Percentiles rank a stretch among this genome's conserved stretches.
Evolutionary conservation across 805 yeast species (phyloP).

Genomic region (Wickerhamiella azyma): DNA sequence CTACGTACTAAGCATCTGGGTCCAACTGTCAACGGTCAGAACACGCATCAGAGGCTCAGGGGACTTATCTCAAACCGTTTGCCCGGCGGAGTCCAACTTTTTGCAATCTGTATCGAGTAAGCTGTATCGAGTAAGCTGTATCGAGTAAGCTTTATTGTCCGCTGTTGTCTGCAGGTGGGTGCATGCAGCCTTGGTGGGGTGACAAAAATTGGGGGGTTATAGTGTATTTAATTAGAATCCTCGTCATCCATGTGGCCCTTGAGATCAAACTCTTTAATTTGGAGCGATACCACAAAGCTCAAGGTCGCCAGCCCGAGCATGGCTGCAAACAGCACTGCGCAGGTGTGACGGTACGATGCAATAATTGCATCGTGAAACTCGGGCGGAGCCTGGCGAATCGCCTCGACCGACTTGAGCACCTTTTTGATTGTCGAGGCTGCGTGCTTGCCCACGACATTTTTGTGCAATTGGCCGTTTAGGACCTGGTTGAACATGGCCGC

Average conservation of each 20-base stretch:
- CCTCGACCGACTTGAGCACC: conserved; percentile 41
- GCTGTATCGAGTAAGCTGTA: conserved; percentile 8
- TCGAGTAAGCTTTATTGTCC: neutral
- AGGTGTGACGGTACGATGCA: conserved; percentile 35
- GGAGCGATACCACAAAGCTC: neutral
- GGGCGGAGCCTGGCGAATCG: conserved; percentile 35
- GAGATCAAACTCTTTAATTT: neutral
- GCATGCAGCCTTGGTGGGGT: neutral
- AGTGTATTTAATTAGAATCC: neutral
- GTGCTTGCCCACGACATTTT: conserved; percentile 31
- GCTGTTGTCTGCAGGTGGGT: neutral
- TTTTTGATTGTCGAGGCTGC: conserved; percentile 27
- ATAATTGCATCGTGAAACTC: conserved; percentile 30
- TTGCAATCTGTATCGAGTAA: neutral
- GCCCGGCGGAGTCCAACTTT: neutral
- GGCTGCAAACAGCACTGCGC: conserved; percentile 33
- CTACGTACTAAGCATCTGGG: neutral
- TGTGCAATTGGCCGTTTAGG: conserved; percentile 25
- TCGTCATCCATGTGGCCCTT: neutral
- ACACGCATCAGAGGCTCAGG: neutral
- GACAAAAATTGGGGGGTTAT: neutral
- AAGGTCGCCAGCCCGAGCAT: neutral
- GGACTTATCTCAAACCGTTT: neutral
- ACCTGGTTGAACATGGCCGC: conserved; percentile 50
- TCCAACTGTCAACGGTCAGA: neutral